A percentile compares a stretch with the other conserved stretches of the same genome.
Conservation (phyloP, 2,329 filamentous ascomycete genomes). For the Chaetothyriales sp. region DNA sequence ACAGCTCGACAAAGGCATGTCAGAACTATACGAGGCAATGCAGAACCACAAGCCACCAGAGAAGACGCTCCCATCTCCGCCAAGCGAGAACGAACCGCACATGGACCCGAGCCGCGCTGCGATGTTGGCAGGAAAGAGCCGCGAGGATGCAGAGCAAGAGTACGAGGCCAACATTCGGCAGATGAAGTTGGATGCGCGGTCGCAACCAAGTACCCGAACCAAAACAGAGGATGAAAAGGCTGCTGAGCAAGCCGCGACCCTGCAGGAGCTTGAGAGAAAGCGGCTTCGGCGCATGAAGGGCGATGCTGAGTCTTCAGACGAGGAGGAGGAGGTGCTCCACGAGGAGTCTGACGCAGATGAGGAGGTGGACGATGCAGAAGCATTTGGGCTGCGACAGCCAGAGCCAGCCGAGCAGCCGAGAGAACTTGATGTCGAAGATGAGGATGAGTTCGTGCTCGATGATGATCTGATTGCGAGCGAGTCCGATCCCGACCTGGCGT, state of each 20-base stretch:
- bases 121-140: conserved; percentile 45
- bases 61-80: conserved; percentile 34
- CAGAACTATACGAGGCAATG: conserved; percentile 59
- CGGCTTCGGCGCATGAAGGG: conserved; percentile 77
- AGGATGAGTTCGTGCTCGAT: conserved; percentile 86
- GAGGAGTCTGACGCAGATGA: conserved; percentile 28
- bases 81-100: conserved; percentile 28
- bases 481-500: conserved; percentile 37
- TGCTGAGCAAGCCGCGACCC: conserved; percentile 57
- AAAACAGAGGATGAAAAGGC: conserved; percentile 82
- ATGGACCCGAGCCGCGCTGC: conserved; percentile 51
- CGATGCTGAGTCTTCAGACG: conserved; percentile 53
- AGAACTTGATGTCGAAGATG: conserved; percentile 64
- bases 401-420: conserved; percentile 30
- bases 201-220: conserved; percentile 70
- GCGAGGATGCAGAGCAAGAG: conserved; percentile 60
- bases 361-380: conserved; percentile 40
- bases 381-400: conserved; percentile 48
- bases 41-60: conserved; percentile 39
- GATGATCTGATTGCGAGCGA: conserved; percentile 74
- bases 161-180: conserved; percentile 76
- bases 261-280: conserved; percentile 71
- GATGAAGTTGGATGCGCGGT: conserved; percentile 68
- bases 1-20: conserved; percentile 70
- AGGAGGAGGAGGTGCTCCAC: conserved; percentile 30